Base-by-base conservation (phyloP, 163 green algal genomes). In the Chloroidium sp. region DNA sequence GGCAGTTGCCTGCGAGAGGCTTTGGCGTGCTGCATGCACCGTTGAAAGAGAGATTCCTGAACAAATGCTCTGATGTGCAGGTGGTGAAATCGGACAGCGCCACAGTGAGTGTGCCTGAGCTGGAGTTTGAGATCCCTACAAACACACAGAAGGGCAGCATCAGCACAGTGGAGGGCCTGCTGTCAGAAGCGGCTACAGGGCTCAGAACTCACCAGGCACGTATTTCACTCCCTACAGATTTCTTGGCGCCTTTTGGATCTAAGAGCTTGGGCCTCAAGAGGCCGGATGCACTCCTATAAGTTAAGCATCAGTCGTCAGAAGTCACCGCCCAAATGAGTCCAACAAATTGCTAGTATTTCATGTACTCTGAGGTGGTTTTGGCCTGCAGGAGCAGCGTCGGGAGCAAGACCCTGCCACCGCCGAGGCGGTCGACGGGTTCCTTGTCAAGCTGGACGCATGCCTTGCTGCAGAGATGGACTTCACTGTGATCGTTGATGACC, bases 71-170 rank as follows among this genome's bases (percentile, higher is more conserved):
- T 36, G 36, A 84, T 57, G 62, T 85, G 61, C 90, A 92, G 80
- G 82, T 94, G 36, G 87, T 94, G 58, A 93, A 93, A 79, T 87
- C 88, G 4, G 89, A 94, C 69, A 75, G 12, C 3, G 90, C 90
- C 1, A 89, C 86, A 0, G 79, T 90, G n/a, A 83, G 13, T n/a
- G 81, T 95, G 2, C 90, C 90, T 12, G 91, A 95, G 80, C 82
- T 95, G 36, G 90, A 95, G 78, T 92, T 95, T 80, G 91, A 95
- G 82, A 92, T 95, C 57, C 88, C 89, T 69, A 68, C 84, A 0
- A 76, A 68, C 59, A 88, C 85, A 1, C 90, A 93, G 80, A 81
- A 78, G 3, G 90, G 89, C 60, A 82, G 82, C 36, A 85, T 94
- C 67, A 88, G 86, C 12, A 94, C 91, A 0, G 86, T 94, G 75